Evolutionary conservation across 179 eudicot genomes (phyloP), one percentile per base, ranked within the genome.

Genomic region (Kewa caespitosa): DNA sequence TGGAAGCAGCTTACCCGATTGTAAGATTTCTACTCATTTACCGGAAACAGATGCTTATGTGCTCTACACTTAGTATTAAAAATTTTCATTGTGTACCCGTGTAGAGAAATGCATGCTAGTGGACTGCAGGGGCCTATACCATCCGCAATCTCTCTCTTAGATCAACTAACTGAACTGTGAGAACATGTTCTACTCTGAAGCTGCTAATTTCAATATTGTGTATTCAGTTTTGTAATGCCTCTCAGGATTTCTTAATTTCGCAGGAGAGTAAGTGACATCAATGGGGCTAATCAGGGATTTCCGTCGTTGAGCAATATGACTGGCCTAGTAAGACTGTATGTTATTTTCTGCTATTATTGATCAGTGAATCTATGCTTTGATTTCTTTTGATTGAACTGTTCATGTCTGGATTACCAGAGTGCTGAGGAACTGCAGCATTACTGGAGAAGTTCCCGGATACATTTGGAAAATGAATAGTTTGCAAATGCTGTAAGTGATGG

Each of bases 91-190:
- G 66, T 23, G 41, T 25, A 33, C 73, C 48, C 70, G 68, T 80
- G 76, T 80, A 91, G 97, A 81, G 94, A 92, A 80, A 87, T 91
- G 87, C 74, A 69, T 39, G 91, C 86, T 65, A 89, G 91, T 78
- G 96, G 96, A 81, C 67, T 91, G 62, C 81, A 69, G 67, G 96
- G 96, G 41, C 93, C 93, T 22, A 85, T 91, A 75, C 96, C 96
- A 25, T 52, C 81, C 32, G 81, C 42, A 67, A 87, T 91, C 74
- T 86, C 93, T 60, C 48, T 67, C 82, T 81, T 85, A 76, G 81
- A 83, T 60, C 73, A 79, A 34, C 52, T 91, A 68, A 55, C 68
- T 34, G 79, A 85, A 20, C 43, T 91, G 90, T 89, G 70, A 86
- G 91, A 80, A 33, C 25, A 60, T 62, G 30, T 71, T 31, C 41